Percentiles rank a stretch among this genome's conserved stretches.
Conservation (phyloP, 768 basidiomycete species). For the Agaricus subrufescens region DNA sequence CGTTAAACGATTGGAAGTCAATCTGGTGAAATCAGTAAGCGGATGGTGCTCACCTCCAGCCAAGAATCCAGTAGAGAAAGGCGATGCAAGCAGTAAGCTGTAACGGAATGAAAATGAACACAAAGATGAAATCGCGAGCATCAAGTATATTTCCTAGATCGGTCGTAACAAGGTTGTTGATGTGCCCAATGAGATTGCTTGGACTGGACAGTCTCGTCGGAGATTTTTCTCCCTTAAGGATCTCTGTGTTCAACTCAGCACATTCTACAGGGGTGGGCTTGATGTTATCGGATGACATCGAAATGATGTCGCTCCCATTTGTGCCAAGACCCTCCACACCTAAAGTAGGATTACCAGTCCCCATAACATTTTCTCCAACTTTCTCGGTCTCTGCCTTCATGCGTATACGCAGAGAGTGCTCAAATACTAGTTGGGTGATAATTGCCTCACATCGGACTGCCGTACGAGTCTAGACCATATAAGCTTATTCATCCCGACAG, state of each 20-base stretch:
- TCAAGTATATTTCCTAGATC: conserved; percentile 38
- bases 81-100: conserved; percentile 33
- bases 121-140: conserved; percentile 14
- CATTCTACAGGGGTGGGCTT: too few relatives aligned
- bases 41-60: conserved; percentile 33
- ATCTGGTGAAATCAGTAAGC: not conserved
- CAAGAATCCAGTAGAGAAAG: conserved; percentile 42
- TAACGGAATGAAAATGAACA: conserved; percentile 32
- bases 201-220: conserved; percentile 5
- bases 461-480: too few relatives aligned
- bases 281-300: not conserved
- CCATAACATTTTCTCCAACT: too few relatives aligned
- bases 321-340: too few relatives aligned
- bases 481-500: too few relatives aligned
- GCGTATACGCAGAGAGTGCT: conserved; percentile 50
- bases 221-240: not conserved
- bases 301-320: too few relatives aligned
- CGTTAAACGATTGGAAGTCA: not conserved
- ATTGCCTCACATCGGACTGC: conserved; percentile 28
- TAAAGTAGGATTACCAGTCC: too few relatives aligned
- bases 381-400: conserved; percentile 37
- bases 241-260: too few relatives aligned
- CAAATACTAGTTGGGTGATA: conserved; percentile 34
- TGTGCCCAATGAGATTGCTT: conserved; percentile 56
- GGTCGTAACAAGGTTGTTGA: conserved; percentile 68